Base-by-base conservation (phyloP, 257 asterid genomes). In the Solanum ahanhuiri region DNA sequence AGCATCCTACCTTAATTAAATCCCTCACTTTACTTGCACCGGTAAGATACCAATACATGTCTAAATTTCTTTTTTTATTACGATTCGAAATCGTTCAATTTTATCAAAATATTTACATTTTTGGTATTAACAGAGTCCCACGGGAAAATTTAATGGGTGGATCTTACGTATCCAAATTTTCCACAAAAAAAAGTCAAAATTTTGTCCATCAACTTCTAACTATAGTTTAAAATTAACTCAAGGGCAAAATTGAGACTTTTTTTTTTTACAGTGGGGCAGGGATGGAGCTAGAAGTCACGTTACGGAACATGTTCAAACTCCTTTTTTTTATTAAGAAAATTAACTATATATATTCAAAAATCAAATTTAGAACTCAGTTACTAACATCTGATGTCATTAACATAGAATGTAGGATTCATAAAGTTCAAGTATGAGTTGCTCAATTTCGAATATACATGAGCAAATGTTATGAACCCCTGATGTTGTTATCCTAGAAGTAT, bases 1-100 rank as follows among this genome's bases (percentile, higher is more conserved):
- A 94, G 75, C 91, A 94, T 69, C 94, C 91, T 0, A 89, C 82
- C 70, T 82, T 92, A 0, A 87, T 96, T 90, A 95, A 94, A 91
- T 96, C 99, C 8, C 87, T 96, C 22, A 96, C 98, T 0, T 89
- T 96, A 63, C 93, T 96, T 2, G 98, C 99, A 8, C 98, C 99
- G 6, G 99, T 96, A 85, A 88, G 94, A 57, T 23, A 4, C 28
- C 23, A 30, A 12, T 43, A 63, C 31, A 23, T 63, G 34, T 25
- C 20, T 14, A 64, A 67, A 66, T 25, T 66, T 25, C 10, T 25
- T 3, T 11, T n/a, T 48, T 48, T 39, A 12, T 5, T 51, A 51
- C 0, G 9, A 51, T 51, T 51, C 22, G 9, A 17, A 51, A 54
- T 54, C 9, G 9, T 54, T 54, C n/a, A 17, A 54, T 54, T 54